Evolutionary conservation across 768 basidiomycete genomes (phyloP), one percentile per base, ranked within the genome.

Genomic region (Phylloporus rhodoxanthus): DNA sequence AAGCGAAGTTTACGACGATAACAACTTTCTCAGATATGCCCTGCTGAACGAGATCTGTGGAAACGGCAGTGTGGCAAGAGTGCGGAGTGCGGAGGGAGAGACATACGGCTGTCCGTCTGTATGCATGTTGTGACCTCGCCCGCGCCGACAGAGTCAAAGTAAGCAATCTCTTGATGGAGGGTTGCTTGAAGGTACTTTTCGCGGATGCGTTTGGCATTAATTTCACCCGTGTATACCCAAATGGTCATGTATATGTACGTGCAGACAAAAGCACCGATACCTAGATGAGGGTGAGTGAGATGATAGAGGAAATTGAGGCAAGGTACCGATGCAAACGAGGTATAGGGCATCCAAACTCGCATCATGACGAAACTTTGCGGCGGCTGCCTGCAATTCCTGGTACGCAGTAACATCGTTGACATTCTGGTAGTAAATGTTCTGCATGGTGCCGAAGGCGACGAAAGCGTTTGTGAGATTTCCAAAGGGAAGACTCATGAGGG

Each of bases 61-160:
- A 8, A 28, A 46, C 6, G 2, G 14, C 8, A 2, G 17, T 4
- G n/a, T 51, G 5, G 32, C 37, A 1, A 8, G 48, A 45, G 29
- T 44, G 19, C 50, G 21, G 43, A 9, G 36, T 6, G 14, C 7
- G 43, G 9, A 36, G 15, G 15, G 9, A 17, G 7, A 8, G 9
- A 71, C 81, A 54, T 62, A 87, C 87, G 89, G 20, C 86, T 89
- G 63, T 90, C 87, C 0, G 87, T 88, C 64, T 90, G 85, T 54
- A 96, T 96, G 38, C 92, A 82, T 8, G 93, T 95, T 0, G 94
- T 86, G 17, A 97, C 85, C 63, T 96, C 94, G 51, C 94, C 94
- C 4, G 93, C 85, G 33, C 94, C 92, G 47, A 95, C 79, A 17
- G 84, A 80, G 65, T 97, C 94, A 61, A 96, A 96, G 71, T 79